These are phyloP conservation scores for Podila verticillata DNA, from an alignment of 192 early-diverging fungal genomes.

Conservation along the genomic window DNA sequence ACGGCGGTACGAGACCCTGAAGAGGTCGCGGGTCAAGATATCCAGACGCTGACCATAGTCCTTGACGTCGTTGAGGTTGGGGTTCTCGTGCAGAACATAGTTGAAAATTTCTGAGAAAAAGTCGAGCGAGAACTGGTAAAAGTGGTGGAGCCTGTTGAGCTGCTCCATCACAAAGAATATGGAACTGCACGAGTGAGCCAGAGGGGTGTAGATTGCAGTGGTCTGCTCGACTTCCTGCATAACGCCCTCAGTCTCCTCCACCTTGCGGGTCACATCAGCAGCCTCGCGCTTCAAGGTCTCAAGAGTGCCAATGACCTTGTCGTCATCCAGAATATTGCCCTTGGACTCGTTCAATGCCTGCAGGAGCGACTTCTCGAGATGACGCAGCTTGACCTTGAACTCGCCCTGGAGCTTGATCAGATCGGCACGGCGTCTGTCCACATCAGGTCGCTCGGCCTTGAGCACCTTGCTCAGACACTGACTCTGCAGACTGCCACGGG, in stretches of 20 bases:
- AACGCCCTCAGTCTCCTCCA: constrained; percentile 92
- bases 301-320: constrained; percentile 91
- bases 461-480: constrained; percentile 98
- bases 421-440: constrained; percentile 91
- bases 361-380: constrained; percentile 93
- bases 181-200: constrained; percentile 90
- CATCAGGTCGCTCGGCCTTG: constrained; percentile 95
- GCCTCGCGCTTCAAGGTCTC: constrained; percentile 98
- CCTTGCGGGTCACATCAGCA: constrained; percentile 91
- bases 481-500: constrained; percentile 93
- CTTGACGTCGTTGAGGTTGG: constrained; percentile 66
- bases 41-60: constrained; percentile 78
- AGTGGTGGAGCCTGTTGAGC: constrained; percentile 85
- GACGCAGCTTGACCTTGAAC: constrained; percentile 91
- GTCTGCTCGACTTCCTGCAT: constrained; percentile 97
- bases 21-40: constrained; percentile 85
- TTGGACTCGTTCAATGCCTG: constrained; percentile 94
- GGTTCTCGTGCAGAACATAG: constrained; percentile 81
- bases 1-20: constrained; percentile 81
- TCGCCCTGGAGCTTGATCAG: constrained; percentile 96
- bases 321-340: constrained; percentile 98
- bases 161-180: constrained; percentile 99
- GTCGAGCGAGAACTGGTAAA: constrained; percentile 98
- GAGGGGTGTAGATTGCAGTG: constrained; percentile 86
- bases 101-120: constrained; percentile 96